These are phyloP conservation scores for Blumeriella jaapii DNA, from an alignment of 2,329 filamentous ascomycete species.

Conservation along the genomic window DNA sequence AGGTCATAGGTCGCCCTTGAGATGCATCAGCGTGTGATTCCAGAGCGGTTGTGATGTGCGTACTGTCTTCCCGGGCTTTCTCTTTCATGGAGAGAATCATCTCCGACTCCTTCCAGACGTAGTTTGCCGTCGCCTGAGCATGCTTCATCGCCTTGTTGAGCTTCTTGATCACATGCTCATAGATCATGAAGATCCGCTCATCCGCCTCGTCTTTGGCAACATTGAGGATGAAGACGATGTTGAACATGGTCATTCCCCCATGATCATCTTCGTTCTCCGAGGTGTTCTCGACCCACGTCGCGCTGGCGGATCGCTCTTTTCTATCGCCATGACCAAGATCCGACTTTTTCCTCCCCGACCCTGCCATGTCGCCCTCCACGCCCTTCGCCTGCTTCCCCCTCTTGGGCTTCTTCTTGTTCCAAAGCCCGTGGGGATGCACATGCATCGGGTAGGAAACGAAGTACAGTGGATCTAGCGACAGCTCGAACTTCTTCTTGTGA, in stretches of 20 bases:
- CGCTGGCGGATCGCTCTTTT: slow-evolving; percentile 19
- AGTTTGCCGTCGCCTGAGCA: slow-evolving; percentile 79
- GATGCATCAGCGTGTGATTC: slow-evolving; percentile 7
- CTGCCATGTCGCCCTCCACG: slow-evolving; percentile 10
- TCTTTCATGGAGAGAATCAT: slow-evolving; percentile 72
- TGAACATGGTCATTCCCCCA: slow-evolving; percentile 81
- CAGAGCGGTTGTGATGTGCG: slow-evolving; percentile 2
- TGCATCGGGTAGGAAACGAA: slow-evolving; percentile 79
- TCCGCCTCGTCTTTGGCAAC: slow-evolving; percentile 69
- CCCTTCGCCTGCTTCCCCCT: slow-evolving; percentile 28
- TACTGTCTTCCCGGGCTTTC: slow-evolving; percentile 58
- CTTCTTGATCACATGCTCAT: slow-evolving; percentile 81
- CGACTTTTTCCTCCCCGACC: slow-evolving; percentile 12
- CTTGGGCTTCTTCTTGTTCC: slow-evolving; percentile 49
- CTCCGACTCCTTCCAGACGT: slow-evolving; percentile 86
- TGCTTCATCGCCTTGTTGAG: slow-evolving; percentile 88
- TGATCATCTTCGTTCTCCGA: slow-evolving; percentile 22
- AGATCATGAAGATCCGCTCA: slow-evolving; percentile 64
- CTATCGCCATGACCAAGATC: slow-evolving; percentile 5
- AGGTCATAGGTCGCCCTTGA: slow-evolving; percentile 38
- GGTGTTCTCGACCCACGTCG: slow-evolving; percentile 13
- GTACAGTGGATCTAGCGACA: slow-evolving; percentile 67
- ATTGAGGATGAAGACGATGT: slow-evolving; percentile 84
- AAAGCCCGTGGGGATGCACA: slow-evolving; percentile 64
- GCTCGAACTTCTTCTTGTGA: slow-evolving; percentile 72